Evolutionary conservation across 805 yeast genomes (phyloP).

Genomic region (Monosporozyma yasuniensis): DNA sequence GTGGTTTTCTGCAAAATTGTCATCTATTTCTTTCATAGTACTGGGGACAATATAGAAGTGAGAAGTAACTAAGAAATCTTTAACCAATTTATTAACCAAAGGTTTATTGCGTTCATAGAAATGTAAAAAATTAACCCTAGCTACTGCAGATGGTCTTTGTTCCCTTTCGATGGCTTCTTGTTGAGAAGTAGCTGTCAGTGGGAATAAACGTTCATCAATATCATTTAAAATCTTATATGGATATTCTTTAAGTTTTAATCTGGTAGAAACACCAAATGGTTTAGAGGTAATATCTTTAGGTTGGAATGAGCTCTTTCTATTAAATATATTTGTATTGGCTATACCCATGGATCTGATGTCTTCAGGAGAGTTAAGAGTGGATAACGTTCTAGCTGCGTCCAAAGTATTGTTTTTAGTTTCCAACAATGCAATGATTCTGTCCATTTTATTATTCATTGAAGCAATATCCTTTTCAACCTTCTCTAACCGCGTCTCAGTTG

Average conservation of each 20-base stretch:
- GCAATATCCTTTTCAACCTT: conserved; percentile 23
- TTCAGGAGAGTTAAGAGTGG: conserved; percentile 8
- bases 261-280: not conserved
- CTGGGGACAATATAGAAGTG: conserved; percentile 58
- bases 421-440: conserved; percentile 10
- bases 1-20: conserved; percentile 40
- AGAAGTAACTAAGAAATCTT: conserved; percentile 42
- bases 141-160: conserved; percentile 31
- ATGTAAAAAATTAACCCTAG: conserved; percentile 37
- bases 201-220: conserved; percentile 34
- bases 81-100: conserved; percentile 38
- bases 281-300: not conserved
- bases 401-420: not conserved
- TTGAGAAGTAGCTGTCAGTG: conserved; percentile 23
- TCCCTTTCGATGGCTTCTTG: conserved; percentile 24
- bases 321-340: not conserved
- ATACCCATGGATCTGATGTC: not conserved
- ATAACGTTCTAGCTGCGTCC: not conserved
- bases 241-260: conserved; percentile 27
- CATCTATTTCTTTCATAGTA: conserved; percentile 41
- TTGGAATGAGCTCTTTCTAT: not conserved
- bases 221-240: conserved; percentile 32
- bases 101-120: conserved; percentile 38
- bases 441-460: conserved; percentile 15
- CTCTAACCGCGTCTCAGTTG: conserved; percentile 12